phyloP scores from a whole-genome alignment of 495 filamentous ascomycete species.

The Lindgomyces ingoldianus region DNA sequence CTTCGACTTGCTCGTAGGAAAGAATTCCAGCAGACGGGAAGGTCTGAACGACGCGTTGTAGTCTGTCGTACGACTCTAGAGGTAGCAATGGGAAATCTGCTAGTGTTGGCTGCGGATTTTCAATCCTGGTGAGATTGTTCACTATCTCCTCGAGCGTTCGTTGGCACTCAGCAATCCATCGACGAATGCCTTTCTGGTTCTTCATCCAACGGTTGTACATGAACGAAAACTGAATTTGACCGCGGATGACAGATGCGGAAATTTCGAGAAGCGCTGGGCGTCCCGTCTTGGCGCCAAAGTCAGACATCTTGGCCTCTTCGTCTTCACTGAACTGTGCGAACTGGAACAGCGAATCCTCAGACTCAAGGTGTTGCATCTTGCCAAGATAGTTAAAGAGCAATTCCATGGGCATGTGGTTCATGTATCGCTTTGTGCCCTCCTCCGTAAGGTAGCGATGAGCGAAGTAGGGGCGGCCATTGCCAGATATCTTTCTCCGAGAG shows the following conservation, averaged over 20 bases:
- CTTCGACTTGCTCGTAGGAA: conserved; percentile 43
- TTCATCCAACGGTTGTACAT: conserved; percentile 41
- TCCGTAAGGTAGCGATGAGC: conserved; percentile 31
- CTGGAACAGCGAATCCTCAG: conserved; percentile 40
- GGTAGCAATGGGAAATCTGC: conserved; percentile 42
- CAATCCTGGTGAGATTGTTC: conserved; percentile 1
- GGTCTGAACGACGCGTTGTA: conserved; percentile 29
- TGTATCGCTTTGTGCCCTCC: conserved; percentile 21
- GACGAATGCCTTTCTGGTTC: conserved; percentile 41
- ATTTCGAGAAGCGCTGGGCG: conserved; percentile 34
- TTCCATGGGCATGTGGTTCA: conserved; percentile 41
- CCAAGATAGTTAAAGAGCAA: conserved; percentile 53
- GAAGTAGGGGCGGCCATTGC: conserved; percentile 37
- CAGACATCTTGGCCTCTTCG: conserved; percentile 48
- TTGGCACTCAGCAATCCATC: conserved; percentile 42
- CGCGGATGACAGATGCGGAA: conserved; percentile 34
- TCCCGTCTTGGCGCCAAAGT: conserved; percentile 28
- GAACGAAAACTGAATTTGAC: conserved; percentile 38
- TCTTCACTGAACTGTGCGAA: conserved; percentile 22
- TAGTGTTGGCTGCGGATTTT: conserved; percentile 36
- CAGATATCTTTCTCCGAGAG: conserved; percentile 22
- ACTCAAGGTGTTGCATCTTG: conserved; percentile 48
- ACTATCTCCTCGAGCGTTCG: conserved; percentile 30
- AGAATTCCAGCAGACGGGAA: conserved; percentile 18
- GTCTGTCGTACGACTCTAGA: conserved; percentile 36